Evolutionary conservation across 805 yeast genomes (phyloP).

Genomic region (Ogataea nakhonphanomensis): DNA sequence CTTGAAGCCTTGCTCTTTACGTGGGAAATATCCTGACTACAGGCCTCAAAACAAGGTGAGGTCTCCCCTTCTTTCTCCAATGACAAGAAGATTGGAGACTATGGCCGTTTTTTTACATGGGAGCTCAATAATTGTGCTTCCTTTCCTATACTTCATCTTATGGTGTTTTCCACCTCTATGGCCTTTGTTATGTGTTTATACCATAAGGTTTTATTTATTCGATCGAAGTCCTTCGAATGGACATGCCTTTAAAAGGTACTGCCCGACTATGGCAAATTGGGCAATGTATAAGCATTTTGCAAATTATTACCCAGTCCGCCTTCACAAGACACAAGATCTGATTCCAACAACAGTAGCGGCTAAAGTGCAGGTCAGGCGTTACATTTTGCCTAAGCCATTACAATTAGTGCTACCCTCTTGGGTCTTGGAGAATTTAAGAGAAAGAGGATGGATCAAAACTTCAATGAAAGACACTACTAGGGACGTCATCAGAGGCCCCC

Average conservation of each 20-base stretch:
- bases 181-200: constrained; percentile 64
- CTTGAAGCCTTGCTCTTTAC: too few species aligned
- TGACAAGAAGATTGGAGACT: constrained; percentile 59
- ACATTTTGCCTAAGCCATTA: too few species aligned
- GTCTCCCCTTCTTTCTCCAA: constrained; percentile 58
- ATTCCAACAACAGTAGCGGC: constrained; percentile 61
- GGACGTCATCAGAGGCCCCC: constrained; percentile 52
- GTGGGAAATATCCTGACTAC: constrained; percentile 12
- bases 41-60: constrained; percentile 35
- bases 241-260: constrained; percentile 52
- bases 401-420: too few species aligned
- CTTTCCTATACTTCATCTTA: constrained; percentile 51
- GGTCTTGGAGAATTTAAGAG: not conserved
- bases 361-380: constrained; percentile 4
- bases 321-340: constrained; percentile 65
- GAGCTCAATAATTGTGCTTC: constrained; percentile 59
- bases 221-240: constrained; percentile 80
- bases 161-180: constrained; percentile 52
- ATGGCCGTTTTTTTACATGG: constrained; percentile 71
- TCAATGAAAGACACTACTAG: constrained; percentile 11
- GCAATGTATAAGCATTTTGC: constrained; percentile 69
- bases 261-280: constrained; percentile 53
- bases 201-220: constrained; percentile 49
- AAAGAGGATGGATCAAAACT: constrained; percentile 1
- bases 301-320: constrained; percentile 72